Evolutionary conservation across 805 yeast genomes (phyloP).

Genomic region (Maudiozyma pseudohumilis): DNA sequence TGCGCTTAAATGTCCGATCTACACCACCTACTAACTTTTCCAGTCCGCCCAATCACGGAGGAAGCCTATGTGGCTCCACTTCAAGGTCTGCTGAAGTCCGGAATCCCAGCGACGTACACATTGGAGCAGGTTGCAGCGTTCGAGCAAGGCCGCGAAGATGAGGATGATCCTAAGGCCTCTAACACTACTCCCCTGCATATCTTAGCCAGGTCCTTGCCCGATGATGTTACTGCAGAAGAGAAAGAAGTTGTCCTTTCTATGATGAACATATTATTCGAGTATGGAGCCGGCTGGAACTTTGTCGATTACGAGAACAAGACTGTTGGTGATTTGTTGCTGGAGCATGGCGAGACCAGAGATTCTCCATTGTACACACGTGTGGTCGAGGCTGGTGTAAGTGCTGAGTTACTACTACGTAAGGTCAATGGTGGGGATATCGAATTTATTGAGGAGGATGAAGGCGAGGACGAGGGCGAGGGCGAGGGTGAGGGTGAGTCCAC

Average conservation of each 20-base stretch:
- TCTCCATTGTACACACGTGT: constrained; percentile 38
- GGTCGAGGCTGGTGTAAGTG: constrained; percentile 83
- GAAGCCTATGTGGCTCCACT: constrained; percentile 37
- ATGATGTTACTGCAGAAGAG: constrained; percentile 30
- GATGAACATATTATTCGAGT: constrained; percentile 60
- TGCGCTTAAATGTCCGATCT: constrained; percentile 48
- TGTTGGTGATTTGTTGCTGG: constrained; percentile 71
- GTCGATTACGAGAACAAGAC: constrained; percentile 63
- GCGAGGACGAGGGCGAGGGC: constrained; percentile 39
- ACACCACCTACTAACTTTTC: constrained; percentile 50
- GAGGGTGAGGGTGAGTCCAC: constrained; percentile 28
- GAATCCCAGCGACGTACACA: constrained; percentile 78
- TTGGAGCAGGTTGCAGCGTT: constrained; percentile 62
- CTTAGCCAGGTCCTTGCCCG: constrained; percentile 44
- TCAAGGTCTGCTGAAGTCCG: constrained; percentile 40
- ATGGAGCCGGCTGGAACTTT: constrained; percentile 90
- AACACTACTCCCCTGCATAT: constrained; percentile 78
- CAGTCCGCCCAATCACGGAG: constrained; percentile 41
- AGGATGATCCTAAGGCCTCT: constrained; percentile 29
- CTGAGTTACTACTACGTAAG: constrained; percentile 71
- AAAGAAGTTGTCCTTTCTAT: constrained; percentile 39
- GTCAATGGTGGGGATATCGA: constrained; percentile 57
- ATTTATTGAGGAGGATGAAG: constrained; percentile 41
- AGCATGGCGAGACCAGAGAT: constrained; percentile 35
- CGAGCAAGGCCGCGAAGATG: constrained; percentile 31